A percentile compares a stretch with the other conserved stretches of the same genome.
Conservation (phyloP, 495 filamentous ascomycete species). For the Penicillium bialowiezense region DNA sequence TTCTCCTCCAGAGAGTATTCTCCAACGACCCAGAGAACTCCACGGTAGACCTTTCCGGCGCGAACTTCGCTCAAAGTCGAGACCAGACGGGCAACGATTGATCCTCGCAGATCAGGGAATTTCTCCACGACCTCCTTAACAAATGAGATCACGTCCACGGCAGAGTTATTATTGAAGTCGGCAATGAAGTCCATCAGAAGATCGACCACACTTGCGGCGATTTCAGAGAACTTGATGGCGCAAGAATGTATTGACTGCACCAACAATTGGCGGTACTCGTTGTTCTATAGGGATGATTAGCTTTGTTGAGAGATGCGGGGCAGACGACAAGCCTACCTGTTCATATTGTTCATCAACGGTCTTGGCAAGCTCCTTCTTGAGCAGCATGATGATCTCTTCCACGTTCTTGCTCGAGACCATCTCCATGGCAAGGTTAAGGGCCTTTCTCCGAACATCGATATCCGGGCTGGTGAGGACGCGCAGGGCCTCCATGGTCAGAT, state of each 20-base stretch:
- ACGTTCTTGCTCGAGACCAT: slow-evolving; percentile 99
- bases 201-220: slow-evolving; percentile 93
- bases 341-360: slow-evolving; percentile 98
- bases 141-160: slow-evolving; percentile 96
- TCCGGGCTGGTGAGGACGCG: slow-evolving; percentile 95
- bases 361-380: slow-evolving; percentile 97
- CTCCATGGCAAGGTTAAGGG: slow-evolving; percentile 85
- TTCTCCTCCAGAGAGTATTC: slow-evolving; percentile 93
- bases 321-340: slow-evolving; percentile 51
- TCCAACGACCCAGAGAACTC: slow-evolving; percentile 95
- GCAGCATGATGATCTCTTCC: slow-evolving; percentile 90
- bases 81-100: slow-evolving; percentile 85
- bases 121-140: slow-evolving; percentile 99
- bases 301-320: neutral
- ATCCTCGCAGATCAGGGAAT: slow-evolving; percentile 83
- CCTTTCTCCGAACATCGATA: slow-evolving; percentile 92
- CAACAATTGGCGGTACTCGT: slow-evolving; percentile 90
- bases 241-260: slow-evolving; percentile 98
- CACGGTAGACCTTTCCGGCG: slow-evolving; percentile 95
- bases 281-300: slow-evolving; percentile 58
- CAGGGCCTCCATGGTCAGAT: slow-evolving; percentile 96
- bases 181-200: slow-evolving; percentile 99
- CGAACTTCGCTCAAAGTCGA: slow-evolving; percentile 90
- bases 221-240: slow-evolving; percentile 98
- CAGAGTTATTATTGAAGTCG: slow-evolving; percentile 95